These are phyloP conservation scores for Thermochaetoides dissita DNA, from an alignment of 2,329 filamentous ascomycete genomes.

Conservation along the genomic window DNA sequence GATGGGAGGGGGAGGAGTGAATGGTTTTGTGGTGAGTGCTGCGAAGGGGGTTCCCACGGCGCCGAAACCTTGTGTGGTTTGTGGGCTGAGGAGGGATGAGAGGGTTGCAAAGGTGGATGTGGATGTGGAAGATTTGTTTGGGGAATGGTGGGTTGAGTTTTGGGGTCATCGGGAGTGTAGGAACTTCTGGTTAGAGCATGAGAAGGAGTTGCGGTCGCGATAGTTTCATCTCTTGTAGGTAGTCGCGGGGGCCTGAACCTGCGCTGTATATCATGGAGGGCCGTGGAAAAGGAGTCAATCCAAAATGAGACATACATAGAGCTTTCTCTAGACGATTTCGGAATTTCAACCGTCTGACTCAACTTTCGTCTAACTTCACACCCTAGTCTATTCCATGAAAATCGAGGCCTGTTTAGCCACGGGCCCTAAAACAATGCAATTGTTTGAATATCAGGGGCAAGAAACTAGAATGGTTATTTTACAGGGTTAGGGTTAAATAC, in stretches of 20 bases:
- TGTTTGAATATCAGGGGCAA: too few relatives aligned
- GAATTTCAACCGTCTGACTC: too few relatives aligned
- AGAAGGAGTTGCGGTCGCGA: conserved; percentile 52
- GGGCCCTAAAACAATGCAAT: too few relatives aligned
- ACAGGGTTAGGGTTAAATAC: conserved; percentile 8
- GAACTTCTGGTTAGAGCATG: conserved; percentile 75
- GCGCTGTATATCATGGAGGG: too few relatives aligned
- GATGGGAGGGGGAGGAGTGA: conserved; percentile 37
- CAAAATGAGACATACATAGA: too few relatives aligned
- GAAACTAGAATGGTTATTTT: background rate
- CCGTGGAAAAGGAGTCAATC: background rate
- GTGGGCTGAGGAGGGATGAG: conserved; percentile 79
- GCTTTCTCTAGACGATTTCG: too few relatives aligned
- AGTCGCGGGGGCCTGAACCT: background rate
- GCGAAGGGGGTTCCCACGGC: conserved; percentile 63
- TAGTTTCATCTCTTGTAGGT: conserved; percentile 21
- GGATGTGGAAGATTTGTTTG: conserved; percentile 76
- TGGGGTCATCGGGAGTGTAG: conserved; percentile 70
- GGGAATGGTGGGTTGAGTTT: conserved; percentile 91
- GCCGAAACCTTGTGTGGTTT: conserved; percentile 65
- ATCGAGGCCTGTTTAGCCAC: too few relatives aligned
- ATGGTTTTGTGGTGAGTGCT: conserved; percentile 47
- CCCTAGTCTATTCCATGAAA: too few relatives aligned
- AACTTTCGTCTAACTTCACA: too few relatives aligned
- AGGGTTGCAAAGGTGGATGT: conserved; percentile 62